These are phyloP conservation scores for Plasmodium malariae DNA, from an alignment of 169 alveolate species.

Conservation along the genomic window DNA sequence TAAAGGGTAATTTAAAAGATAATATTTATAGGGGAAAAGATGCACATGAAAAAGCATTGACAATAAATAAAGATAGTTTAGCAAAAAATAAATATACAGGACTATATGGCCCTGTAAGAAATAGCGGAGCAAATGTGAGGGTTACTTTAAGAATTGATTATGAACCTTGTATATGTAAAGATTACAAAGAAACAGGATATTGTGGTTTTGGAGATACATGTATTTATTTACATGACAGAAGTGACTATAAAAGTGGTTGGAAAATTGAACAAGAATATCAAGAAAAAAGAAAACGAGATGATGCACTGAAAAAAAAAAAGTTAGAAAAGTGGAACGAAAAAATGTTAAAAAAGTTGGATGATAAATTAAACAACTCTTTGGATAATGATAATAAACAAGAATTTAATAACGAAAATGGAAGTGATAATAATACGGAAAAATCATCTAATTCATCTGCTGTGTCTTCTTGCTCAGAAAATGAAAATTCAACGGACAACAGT, in stretches of 20 bases:
- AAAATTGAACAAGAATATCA: slow-evolving; percentile 95
- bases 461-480: slow-evolving; percentile 57
- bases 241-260: slow-evolving; percentile 97
- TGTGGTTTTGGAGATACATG: slow-evolving; percentile 99
- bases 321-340: slow-evolving; percentile 82
- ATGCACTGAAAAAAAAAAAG: slow-evolving; percentile 83
- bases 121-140: slow-evolving; percentile 90
- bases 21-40: slow-evolving; percentile 90
- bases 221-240: slow-evolving; percentile 96
- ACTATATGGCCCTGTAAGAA: slow-evolving; percentile 92
- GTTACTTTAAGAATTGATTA: slow-evolving; percentile 95
- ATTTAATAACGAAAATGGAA: slow-evolving; percentile 18
- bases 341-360: slow-evolving; percentile 80
- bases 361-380: slow-evolving; percentile 50
- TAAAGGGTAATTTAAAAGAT: slow-evolving; percentile 86
- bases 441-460: slow-evolving; percentile 12
- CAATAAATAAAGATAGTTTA: slow-evolving; percentile 86
- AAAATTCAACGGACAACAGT: slow-evolving; percentile 32
- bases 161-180: slow-evolving; percentile 97
- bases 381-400: slow-evolving; percentile 59
- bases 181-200: slow-evolving; percentile 97
- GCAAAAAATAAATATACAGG: slow-evolving; percentile 90
- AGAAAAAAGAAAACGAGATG: slow-evolving; percentile 87
- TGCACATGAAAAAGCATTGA: slow-evolving; percentile 87
- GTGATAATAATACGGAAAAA: slow-evolving; percentile 56